A percentile compares a stretch with the other conserved stretches of the same genome.
Conservation (phyloP, 2,329 filamentous ascomycete species). For the Penicillium sp. region DNA sequence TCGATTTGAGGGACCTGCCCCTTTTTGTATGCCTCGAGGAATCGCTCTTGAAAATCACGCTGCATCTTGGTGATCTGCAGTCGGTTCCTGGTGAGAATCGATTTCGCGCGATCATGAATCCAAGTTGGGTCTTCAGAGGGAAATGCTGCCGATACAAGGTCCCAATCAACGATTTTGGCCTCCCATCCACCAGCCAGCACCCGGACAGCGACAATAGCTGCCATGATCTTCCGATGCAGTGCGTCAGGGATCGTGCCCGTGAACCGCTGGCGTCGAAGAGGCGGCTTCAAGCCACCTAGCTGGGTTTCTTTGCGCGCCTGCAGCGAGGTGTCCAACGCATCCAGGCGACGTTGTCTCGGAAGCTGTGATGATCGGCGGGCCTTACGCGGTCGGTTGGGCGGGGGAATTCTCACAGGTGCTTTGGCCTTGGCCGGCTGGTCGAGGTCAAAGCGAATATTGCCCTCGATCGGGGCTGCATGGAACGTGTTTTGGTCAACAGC, state of each 20-base stretch:
- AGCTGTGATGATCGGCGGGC: background rate
- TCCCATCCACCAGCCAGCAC: slow-evolving; percentile 44
- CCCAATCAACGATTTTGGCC: slow-evolving; percentile 43
- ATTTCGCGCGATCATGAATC: slow-evolving; percentile 39
- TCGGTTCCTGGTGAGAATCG: slow-evolving; percentile 35
- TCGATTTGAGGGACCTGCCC: slow-evolving; percentile 43
- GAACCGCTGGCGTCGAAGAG: slow-evolving; percentile 13
- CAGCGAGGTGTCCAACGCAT: slow-evolving; percentile 20
- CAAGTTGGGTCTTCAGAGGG: slow-evolving; percentile 38
- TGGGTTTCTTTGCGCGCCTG: background rate
- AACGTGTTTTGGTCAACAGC: slow-evolving; percentile 27
- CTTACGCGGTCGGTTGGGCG: background rate
- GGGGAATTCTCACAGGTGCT: background rate
- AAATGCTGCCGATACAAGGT: slow-evolving; percentile 41
- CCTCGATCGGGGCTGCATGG: slow-evolving; percentile 30
- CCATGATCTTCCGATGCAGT: slow-evolving; percentile 35
- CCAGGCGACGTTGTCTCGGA: slow-evolving; percentile 26
- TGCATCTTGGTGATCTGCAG: slow-evolving; percentile 44
- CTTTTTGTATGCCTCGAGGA: slow-evolving; percentile 44
- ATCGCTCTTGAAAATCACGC: slow-evolving; percentile 45
- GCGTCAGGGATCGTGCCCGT: slow-evolving; percentile 25
- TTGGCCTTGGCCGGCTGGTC: slow-evolving; percentile 14
- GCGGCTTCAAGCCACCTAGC: background rate
- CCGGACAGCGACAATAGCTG: slow-evolving; percentile 44
- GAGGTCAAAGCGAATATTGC: slow-evolving; percentile 32